These are phyloP conservation scores for Kokia cookei DNA, from an alignment of 441 rosid species.

Conservation along the genomic window DNA sequence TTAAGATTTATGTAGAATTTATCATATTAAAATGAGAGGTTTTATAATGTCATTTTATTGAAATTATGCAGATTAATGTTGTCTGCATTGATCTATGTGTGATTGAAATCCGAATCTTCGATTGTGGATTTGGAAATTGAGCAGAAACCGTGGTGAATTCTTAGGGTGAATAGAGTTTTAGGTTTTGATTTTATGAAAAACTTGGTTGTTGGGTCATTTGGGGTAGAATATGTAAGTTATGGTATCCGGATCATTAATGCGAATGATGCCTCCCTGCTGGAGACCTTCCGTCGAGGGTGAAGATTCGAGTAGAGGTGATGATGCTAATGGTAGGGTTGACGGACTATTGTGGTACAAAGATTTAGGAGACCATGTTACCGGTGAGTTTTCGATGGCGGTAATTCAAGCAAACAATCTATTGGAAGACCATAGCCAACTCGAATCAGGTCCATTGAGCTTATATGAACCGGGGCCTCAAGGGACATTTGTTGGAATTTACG, in stretches of 20 bases:
- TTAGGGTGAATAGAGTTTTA: constrained; percentile 25
- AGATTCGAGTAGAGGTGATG: constrained; percentile 47
- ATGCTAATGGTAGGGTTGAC: constrained; percentile 49
- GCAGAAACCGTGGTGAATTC: constrained; percentile 28
- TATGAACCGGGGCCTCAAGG: constrained; percentile 73
- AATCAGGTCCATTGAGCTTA: constrained; percentile 74
- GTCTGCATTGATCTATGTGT: constrained; percentile 47
- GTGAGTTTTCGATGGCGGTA: constrained; percentile 94
- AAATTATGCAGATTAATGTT: constrained; percentile 71
- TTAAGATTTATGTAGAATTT: background rate
- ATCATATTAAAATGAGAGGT: background rate
- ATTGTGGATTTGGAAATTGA: constrained; percentile 36
- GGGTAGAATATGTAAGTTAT: constrained; percentile 72
- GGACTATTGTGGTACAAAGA: constrained; percentile 90
- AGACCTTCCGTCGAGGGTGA: constrained; percentile 72
- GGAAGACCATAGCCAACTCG: constrained; percentile 90
- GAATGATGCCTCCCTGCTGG: constrained; percentile 81
- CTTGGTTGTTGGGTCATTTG: constrained; percentile 63
- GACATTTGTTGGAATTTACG: constrained; percentile 93
- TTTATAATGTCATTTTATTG: background rate
- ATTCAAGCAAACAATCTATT: constrained; percentile 73
- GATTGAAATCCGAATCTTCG: constrained; percentile 54
- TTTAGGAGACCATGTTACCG: constrained; percentile 52
- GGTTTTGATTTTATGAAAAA: constrained; percentile 39
- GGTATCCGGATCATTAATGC: constrained; percentile 68